Conservation (phyloP, 1,139 yeast species). For the Hemisphaericaspora xylanilytica region DNA sequence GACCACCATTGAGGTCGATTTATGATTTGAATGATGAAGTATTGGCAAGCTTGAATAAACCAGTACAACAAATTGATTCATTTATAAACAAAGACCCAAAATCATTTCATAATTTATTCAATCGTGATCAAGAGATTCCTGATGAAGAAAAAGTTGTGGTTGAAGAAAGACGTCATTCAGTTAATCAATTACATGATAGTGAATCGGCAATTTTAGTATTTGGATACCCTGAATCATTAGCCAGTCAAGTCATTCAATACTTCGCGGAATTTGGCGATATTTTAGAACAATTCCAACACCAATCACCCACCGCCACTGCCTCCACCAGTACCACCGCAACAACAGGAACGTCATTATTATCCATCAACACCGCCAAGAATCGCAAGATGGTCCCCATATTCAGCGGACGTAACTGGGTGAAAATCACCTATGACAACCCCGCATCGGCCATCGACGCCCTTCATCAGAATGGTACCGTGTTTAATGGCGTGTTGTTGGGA, state of each 20-base stretch:
- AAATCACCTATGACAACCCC: constrained; percentile 75
- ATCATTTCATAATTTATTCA: constrained; percentile 45
- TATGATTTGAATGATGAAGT: constrained; percentile 53
- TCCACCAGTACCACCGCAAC: too few species aligned
- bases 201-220: constrained; percentile 78
- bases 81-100: constrained; percentile 47
- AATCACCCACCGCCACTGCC: background rate
- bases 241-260: constrained; percentile 66
- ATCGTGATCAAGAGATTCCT: constrained; percentile 20
- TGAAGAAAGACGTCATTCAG: constrained; percentile 5
- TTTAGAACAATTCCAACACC: constrained; percentile 64
- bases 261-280: constrained; percentile 81
- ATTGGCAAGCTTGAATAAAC: constrained; percentile 32
- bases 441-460: constrained; percentile 79
- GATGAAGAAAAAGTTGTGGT: constrained; percentile 8
- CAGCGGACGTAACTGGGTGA: constrained; percentile 87
- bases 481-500: constrained; percentile 72
- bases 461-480: constrained; percentile 73
- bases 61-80: constrained; percentile 35
- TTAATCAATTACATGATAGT: constrained; percentile 26
- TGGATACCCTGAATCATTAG: constrained; percentile 80
- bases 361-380: constrained; percentile 15
- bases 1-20: constrained; percentile 62
- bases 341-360: constrained; percentile 20
- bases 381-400: constrained; percentile 56